phyloP scores from a whole-genome alignment of 1,284 basidiomycete genomes.

The Fistulinella cinereoalba region DNA sequence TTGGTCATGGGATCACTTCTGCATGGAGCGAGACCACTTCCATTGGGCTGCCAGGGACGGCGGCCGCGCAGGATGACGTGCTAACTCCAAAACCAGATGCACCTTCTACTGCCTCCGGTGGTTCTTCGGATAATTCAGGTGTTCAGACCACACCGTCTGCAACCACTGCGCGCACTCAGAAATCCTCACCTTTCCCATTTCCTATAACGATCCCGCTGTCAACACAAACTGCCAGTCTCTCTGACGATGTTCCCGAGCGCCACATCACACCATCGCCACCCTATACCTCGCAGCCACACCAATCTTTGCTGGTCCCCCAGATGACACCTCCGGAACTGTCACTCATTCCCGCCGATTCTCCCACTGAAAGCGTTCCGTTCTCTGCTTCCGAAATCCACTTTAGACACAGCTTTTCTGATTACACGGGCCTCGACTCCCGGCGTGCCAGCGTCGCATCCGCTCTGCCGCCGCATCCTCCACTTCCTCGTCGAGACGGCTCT shows the following conservation, averaged over 20 bases:
- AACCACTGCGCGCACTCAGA: slow-evolving; percentile 25
- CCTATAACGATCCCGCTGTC: slow-evolving; percentile 44
- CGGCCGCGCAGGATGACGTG: slow-evolving; percentile 15
- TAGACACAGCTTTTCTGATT: slow-evolving; percentile 50
- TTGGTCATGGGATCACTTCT: slow-evolving; percentile 21
- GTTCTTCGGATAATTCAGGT: slow-evolving; percentile 30
- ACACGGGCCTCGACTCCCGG: slow-evolving; percentile 40
- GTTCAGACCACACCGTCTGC: slow-evolving; percentile 20
- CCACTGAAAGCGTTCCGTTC: slow-evolving; percentile 64
- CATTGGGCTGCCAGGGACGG: slow-evolving; percentile 12
- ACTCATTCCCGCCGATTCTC: slow-evolving; percentile 41
- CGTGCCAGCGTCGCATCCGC: slow-evolving; percentile 38
- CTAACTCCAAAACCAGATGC: slow-evolving; percentile 28
- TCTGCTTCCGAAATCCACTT: slow-evolving; percentile 69
- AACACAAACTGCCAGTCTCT: slow-evolving; percentile 30
- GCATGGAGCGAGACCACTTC: slow-evolving; percentile 19
- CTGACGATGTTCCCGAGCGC: slow-evolving; percentile 19
- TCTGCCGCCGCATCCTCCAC: slow-evolving; percentile 51
- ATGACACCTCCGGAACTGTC: slow-evolving; percentile 16
- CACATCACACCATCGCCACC: slow-evolving; percentile 12
- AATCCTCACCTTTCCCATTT: slow-evolving; percentile 40
- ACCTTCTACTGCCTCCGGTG: slow-evolving; percentile 32
- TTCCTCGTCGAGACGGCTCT: slow-evolving; percentile 36
- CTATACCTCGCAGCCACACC: slow-evolving; percentile 1
- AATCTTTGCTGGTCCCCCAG: slow-evolving; percentile 14